phyloP scores from a whole-genome alignment of 2,329 filamentous ascomycete species.

The Lasiodiplodia gonubiensis region DNA sequence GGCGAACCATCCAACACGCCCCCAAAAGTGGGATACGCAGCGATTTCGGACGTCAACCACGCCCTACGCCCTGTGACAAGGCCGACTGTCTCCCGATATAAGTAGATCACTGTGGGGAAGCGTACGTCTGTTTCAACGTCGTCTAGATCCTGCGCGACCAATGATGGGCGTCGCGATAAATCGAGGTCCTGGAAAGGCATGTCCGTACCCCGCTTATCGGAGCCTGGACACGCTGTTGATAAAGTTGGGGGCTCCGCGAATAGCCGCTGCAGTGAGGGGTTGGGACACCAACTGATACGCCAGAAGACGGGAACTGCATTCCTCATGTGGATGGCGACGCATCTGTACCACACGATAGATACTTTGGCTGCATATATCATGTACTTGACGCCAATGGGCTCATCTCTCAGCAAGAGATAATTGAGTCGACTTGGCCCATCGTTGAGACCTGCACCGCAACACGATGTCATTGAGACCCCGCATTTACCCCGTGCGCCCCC shows the following conservation, averaged over 20 bases:
- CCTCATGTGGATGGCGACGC: not conserved
- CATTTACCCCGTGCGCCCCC: not conserved
- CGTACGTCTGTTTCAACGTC: constrained; percentile 7
- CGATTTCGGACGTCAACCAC: constrained; percentile 14
- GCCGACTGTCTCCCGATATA: constrained; percentile 2
- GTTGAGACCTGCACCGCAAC: no score
- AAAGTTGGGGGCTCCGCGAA: constrained; percentile 23
- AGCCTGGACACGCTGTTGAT: constrained; percentile 7
- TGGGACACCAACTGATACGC: not conserved
- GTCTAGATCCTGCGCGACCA: not conserved
- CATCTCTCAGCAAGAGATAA: not conserved
- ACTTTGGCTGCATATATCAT: not conserved
- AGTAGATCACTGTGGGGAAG: constrained; percentile 18
- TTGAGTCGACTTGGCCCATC: not conserved
- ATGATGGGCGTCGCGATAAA: not conserved
- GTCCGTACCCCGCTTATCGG: constrained; percentile 13
- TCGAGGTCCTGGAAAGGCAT: not conserved
- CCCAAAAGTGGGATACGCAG: constrained; percentile 13
- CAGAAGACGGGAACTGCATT: constrained; percentile 1
- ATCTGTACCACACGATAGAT: not conserved
- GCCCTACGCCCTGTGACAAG: not conserved
- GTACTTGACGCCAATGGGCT: not conserved
- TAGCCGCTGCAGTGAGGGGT: constrained; percentile 25
- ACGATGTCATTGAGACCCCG: constrained; percentile 7
- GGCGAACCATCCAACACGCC: not conserved